A percentile compares a stretch with the other conserved stretches of the same genome.
Evolutionary conservation across 2,329 filamentous ascomycete species (phyloP).

Genomic region (Claviceps citrina): DNA sequence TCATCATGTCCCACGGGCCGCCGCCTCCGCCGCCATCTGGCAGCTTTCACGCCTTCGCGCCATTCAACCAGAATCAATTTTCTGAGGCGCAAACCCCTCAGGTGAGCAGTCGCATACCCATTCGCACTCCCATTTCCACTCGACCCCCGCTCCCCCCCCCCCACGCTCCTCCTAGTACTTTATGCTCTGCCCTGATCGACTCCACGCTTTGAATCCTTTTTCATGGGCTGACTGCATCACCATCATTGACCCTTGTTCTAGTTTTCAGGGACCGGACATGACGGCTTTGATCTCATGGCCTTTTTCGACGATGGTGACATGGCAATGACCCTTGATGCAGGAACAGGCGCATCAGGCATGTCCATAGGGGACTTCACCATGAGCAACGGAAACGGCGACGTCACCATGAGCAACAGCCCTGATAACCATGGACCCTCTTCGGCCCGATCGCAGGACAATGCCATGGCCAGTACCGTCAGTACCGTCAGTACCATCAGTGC

Average conservation of each 20-base stretch:
- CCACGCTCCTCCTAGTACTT: neutral
- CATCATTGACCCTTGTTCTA: neutral
- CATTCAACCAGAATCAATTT: conserved; percentile 2
- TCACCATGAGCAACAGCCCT: conserved; percentile 8
- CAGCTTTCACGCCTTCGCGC: conserved; percentile 4
- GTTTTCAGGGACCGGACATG: conserved; percentile 12
- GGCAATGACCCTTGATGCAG: conserved; percentile 28
- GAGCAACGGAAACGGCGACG: conserved; percentile 9
- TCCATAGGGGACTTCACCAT: conserved; percentile 11
- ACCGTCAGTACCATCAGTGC: no score
- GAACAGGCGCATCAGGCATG: conserved; percentile 11
- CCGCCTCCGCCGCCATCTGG: conserved; percentile 4
- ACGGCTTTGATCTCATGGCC: conserved; percentile 26
- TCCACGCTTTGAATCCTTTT: neutral
- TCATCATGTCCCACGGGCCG: conserved; percentile 7
- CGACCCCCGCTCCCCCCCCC: neutral
- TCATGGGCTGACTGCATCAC: conserved; percentile 1
- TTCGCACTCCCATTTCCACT: no score
- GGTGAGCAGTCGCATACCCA: conserved; percentile 1
- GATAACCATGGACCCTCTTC: conserved; percentile 17
- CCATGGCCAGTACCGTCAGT: conserved; percentile 20
- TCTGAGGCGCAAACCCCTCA: conserved; percentile 4
- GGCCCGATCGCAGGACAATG: conserved; percentile 13
- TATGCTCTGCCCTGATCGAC: neutral
- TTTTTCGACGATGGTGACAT: conserved; percentile 28